These are phyloP conservation scores for Fraxinus dipetala DNA, from an alignment of 305 asterid species.

Conservation along the genomic window DNA sequence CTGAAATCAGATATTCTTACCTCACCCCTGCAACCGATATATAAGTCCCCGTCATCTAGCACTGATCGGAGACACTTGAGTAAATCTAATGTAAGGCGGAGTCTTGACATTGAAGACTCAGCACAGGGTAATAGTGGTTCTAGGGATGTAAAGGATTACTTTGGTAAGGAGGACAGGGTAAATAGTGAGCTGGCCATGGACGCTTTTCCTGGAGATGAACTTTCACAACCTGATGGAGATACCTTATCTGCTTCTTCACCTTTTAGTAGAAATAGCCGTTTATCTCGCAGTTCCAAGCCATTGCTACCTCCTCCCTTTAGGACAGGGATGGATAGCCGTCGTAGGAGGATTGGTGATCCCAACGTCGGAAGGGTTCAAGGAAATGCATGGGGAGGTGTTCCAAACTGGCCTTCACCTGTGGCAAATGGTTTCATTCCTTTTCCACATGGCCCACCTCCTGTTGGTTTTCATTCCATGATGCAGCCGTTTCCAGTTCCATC, in stretches of 20 bases:
- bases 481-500: conserved; percentile 76
- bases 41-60: conserved; percentile 74
- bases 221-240: conserved; percentile 61
- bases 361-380: conserved; percentile 71
- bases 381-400: conserved; percentile 83
- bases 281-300: conserved; percentile 55
- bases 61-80: conserved; percentile 55
- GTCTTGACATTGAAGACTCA: conserved; percentile 58
- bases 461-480: conserved; percentile 73
- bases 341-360: conserved; percentile 71
- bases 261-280: conserved; percentile 57
- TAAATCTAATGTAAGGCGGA: conserved; percentile 59
- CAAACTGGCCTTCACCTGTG: conserved; percentile 84
- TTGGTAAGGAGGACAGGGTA: conserved; percentile 60
- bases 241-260: conserved; percentile 70
- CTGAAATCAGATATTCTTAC: conserved; percentile 56
- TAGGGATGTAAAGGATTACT: conserved; percentile 53
- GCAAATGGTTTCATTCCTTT: conserved; percentile 87
- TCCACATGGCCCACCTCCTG: conserved; percentile 77
- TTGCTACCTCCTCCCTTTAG: conserved; percentile 63
- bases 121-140: conserved; percentile 68
- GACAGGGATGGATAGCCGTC: conserved; percentile 65
- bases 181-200: conserved; percentile 49
- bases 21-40: conserved; percentile 54
- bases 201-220: conserved; percentile 57